Base-by-base conservation (phyloP, 345 rosid genomes). In the Euphorbia tirucalli region DNA sequence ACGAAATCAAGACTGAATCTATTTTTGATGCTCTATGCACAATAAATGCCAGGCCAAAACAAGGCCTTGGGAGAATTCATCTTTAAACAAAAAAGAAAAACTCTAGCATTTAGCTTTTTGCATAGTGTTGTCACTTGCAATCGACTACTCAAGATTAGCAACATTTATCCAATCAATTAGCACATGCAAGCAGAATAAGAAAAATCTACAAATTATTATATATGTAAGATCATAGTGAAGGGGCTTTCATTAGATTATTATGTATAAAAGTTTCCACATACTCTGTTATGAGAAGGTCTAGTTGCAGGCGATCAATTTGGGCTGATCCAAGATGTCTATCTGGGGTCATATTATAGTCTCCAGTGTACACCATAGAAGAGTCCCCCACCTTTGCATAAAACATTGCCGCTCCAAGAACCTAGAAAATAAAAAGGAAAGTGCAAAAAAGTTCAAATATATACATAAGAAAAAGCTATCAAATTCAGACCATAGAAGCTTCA, bases 361-460 rank as follows among this genome's bases (percentile, higher is more conserved):
- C 98, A 7, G 98, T 95, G 83, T 95, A 95, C 65, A 95, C 88
- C 81, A 95, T 82, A 65, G 97, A 85, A 64, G 88, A 75, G 78
- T 90, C 94, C 71, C 96, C 98, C 73, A 92, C 96, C 80, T 89
- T 95, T 31, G 89, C 94, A 85, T 95, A 90, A 83, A 95, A 83
- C 99, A 95, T 92, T 74, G 97, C 99, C 61, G 99, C 99, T 85
- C 99, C 99, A 77, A 95, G 78, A 75, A 92, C 98, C 98, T 93
- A 74, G 61, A 48, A 48, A 27, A 37, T 63, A 73, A 21, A 69
- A 77, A 32, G 7, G 41, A 76, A 59, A 70, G 6, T 52, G 68
- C 61, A 64, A 66, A 43, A 11, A 28, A 19, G 59, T 9, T 22
- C 61, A 31, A 21, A 58, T 39, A 6, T 65, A 31, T 56, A 63